These are phyloP conservation scores for Scenedesmus sp. DNA, from an alignment of 163 green algal genomes.

Conservation along the genomic window DNA sequence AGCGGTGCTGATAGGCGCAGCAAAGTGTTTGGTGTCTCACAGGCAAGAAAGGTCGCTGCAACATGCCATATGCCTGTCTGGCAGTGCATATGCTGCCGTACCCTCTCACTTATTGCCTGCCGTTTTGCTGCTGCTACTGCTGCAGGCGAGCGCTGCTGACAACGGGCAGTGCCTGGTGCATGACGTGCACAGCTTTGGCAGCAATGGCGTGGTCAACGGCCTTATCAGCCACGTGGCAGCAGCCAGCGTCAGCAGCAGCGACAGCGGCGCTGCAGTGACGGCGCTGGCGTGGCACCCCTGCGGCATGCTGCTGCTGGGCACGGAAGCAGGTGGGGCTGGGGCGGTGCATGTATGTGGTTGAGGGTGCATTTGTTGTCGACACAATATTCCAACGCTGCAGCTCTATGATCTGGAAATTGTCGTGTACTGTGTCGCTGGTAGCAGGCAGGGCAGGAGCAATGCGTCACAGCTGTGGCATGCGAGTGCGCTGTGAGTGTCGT, in stretches of 20 bases:
- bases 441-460: too few relatives aligned
- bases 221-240: constrained; percentile 40
- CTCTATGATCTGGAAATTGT: too few relatives aligned
- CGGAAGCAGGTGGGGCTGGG: not conserved
- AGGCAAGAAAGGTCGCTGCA: not conserved
- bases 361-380: not conserved
- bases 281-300: constrained; percentile 34
- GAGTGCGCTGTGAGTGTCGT: too few relatives aligned
- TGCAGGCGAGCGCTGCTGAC: constrained; percentile 48
- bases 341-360: not conserved
- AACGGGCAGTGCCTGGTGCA: constrained; percentile 52
- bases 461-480: too few relatives aligned
- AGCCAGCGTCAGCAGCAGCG: constrained; percentile 7
- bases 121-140: not conserved
- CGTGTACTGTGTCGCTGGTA: too few relatives aligned
- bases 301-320: constrained; percentile 36
- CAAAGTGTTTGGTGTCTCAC: too few relatives aligned
- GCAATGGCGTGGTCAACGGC: constrained; percentile 30
- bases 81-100: not conserved
- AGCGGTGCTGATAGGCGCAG: too few relatives aligned
- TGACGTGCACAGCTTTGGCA: constrained; percentile 28
- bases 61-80: not conserved
- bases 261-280: not conserved
- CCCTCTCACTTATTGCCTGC: not conserved
- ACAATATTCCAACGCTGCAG: too few relatives aligned